Base-by-base conservation (phyloP, 768 basidiomycete genomes). In the Trametopsis cervina region DNA sequence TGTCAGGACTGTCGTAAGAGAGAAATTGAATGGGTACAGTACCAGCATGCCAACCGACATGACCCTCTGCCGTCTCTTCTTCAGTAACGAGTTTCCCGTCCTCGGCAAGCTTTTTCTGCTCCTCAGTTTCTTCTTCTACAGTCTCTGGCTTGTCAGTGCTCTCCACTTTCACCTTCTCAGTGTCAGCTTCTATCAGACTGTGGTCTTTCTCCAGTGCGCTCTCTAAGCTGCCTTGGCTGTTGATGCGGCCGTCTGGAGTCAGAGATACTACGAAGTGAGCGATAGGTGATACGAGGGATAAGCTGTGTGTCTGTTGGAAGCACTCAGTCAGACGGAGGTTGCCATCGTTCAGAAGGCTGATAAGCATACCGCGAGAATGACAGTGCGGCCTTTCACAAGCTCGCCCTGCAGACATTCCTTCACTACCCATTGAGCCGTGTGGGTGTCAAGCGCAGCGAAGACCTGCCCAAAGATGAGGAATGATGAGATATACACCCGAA, bases 261-360 rank as follows among this genome's bases (percentile, higher is more conserved):
- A 84, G 52, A 1, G 76, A 73, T 6, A 84, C 72, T 4, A 81
- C 73, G 50, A 74, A 76, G 3, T 71, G 67, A 5, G 80, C 77
- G 18, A 80, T 69, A 7, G 76, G 69, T 11, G 65, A 65, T 3
- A 72, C 65, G 62, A 83, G 65, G 1, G 74, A 72, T 25, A 82
- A 68, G 49, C 74, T 72, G 55, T 75, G 74, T 0, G 73, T 74
- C 72, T 73, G 35, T 9, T 18, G 15, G 11, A 13, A 4, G 18
- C 7, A 22, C 9, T 40, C 42, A 17, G 25, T 49, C 15, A 47
- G 36, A 4, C 23, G n/a, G 11, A 12, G 2, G 7, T 44, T 4
- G 20, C 29, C n/a, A 42, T 22, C n/a, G 18, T 5, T 5, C 29
- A 41, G 10, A 26, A 25, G n/a, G 10, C 18, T 23, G 6, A 5